These are phyloP conservation scores for Eragrostis curvula DNA, from an alignment of 176 grass and related monocot genomes.

Conservation along the genomic window DNA sequence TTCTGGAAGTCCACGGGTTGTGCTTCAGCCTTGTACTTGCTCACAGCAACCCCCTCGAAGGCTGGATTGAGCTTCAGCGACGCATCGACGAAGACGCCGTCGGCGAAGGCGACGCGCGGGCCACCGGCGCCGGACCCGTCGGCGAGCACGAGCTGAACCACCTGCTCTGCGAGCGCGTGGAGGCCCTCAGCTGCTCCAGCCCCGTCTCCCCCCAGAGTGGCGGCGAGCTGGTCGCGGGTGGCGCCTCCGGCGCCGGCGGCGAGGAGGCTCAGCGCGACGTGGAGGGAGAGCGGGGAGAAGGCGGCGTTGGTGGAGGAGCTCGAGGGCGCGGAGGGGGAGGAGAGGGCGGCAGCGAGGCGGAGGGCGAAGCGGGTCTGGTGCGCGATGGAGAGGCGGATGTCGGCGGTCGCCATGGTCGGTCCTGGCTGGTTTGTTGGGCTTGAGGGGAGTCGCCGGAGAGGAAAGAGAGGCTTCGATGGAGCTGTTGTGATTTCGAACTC, in stretches of 20 bases:
- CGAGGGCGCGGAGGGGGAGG: not conserved
- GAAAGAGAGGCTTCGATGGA: not conserved
- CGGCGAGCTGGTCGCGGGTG: conserved; percentile 66
- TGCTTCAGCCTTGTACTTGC: conserved; percentile 58
- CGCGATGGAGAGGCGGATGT: conserved; percentile 68
- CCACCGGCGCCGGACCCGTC: conserved; percentile 69
- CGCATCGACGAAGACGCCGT: conserved; percentile 68
- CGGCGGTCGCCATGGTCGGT: conserved; percentile 51
- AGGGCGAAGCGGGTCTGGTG: conserved; percentile 76
- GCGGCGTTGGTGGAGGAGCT: conserved; percentile 45
- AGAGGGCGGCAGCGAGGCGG: conserved; percentile 58
- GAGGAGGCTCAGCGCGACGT: conserved; percentile 76
- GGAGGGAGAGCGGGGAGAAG: conserved; percentile 90
- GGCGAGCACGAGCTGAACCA: conserved; percentile 72
- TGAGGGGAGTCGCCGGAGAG: not conserved
- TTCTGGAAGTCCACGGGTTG: conserved; percentile 62
- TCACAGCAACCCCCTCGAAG: conserved; percentile 42
- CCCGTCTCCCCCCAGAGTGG: conserved; percentile 33
- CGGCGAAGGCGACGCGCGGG: conserved; percentile 61
- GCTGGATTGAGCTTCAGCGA: conserved; percentile 50
- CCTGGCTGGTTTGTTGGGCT: not conserved
- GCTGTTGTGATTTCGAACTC: not conserved
- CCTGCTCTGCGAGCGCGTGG: conserved; percentile 58
- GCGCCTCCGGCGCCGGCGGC: conserved; percentile 58
- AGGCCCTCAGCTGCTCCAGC: conserved; percentile 14